Conservation (phyloP, 1,284 basidiomycete species). For the Ceratobasidium sp. region DNA sequence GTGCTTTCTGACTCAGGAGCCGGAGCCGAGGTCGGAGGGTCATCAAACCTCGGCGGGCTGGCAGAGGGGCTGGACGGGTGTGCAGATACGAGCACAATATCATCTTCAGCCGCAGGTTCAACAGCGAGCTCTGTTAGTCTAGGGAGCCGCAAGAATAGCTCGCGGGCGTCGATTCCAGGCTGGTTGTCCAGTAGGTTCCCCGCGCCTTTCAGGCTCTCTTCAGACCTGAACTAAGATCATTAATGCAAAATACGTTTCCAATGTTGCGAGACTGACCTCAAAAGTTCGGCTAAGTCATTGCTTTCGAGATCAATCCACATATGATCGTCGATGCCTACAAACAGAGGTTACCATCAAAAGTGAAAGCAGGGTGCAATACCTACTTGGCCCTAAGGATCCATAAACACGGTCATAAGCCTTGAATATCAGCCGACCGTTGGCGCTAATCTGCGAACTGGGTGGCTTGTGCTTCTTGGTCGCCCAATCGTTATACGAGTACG, state of each 20-base stretch:
- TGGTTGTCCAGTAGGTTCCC: neutral
- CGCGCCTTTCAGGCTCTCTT: constrained; percentile 25
- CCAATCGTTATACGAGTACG: constrained; percentile 27
- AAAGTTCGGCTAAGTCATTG: constrained; percentile 7
- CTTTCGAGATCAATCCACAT: constrained; percentile 36
- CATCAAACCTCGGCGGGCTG: no score
- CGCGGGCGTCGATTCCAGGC: constrained; percentile 38
- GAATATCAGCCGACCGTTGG: constrained; percentile 29
- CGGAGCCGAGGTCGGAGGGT: no score
- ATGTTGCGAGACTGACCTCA: constrained; percentile 19
- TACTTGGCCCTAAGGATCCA: constrained; percentile 35
- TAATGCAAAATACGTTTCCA: neutral
- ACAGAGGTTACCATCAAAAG: neutral
- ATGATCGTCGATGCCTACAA: constrained; percentile 34
- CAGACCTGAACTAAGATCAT: no score
- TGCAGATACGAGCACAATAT: neutral
- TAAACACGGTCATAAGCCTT: constrained; percentile 40
- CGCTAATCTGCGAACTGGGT: neutral
- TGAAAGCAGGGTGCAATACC: neutral
- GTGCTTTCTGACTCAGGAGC: neutral
- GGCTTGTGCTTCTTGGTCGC: constrained; percentile 16
- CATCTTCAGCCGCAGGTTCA: constrained; percentile 10
- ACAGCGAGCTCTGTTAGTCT: constrained; percentile 16
- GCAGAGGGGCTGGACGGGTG: no score
- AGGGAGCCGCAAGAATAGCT: constrained; percentile 23